Percentiles rank a stretch among this genome's conserved stretches.
Evolutionary conservation across 208 protist genomes (phyloP).

Genomic region (Acanthamoeba culbertsoni): DNA sequence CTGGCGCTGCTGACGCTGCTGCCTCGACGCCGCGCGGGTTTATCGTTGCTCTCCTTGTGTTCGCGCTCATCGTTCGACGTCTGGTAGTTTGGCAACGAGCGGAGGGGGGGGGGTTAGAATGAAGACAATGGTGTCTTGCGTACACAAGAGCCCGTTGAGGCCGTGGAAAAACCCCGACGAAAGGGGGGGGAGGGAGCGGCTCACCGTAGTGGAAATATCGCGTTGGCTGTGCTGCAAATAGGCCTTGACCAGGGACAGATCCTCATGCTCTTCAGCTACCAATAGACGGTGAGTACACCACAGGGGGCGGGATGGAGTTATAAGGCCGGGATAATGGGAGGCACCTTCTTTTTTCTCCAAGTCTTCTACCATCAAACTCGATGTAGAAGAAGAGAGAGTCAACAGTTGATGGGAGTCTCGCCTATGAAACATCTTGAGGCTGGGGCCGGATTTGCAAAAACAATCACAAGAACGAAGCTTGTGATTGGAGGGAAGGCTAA

Average conservation of each 20-base stretch:
- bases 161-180: no score
- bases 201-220: background rate
- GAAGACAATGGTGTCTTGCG: background rate
- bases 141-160: background rate
- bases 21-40: no score
- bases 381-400: background rate
- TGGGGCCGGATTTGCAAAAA: no score
- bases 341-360: background rate
- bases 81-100: background rate
- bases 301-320: background rate
- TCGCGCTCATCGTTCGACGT: background rate
- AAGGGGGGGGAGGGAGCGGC: background rate
- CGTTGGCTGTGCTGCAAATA: background rate
- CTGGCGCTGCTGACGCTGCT: background rate
- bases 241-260: background rate
- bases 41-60: slow-evolving; percentile 4
- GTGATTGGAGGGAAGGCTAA: no score
- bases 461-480: background rate
- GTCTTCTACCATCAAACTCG: background rate
- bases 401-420: background rate
- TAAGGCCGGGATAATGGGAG: background rate
- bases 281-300: no score
- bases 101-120: background rate
- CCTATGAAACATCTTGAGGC: background rate
- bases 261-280: background rate